Evolutionary conservation across 345 rosid genomes (phyloP), one percentile per base, ranked within the genome.

Genomic region (Mallotus nudiflorus): DNA sequence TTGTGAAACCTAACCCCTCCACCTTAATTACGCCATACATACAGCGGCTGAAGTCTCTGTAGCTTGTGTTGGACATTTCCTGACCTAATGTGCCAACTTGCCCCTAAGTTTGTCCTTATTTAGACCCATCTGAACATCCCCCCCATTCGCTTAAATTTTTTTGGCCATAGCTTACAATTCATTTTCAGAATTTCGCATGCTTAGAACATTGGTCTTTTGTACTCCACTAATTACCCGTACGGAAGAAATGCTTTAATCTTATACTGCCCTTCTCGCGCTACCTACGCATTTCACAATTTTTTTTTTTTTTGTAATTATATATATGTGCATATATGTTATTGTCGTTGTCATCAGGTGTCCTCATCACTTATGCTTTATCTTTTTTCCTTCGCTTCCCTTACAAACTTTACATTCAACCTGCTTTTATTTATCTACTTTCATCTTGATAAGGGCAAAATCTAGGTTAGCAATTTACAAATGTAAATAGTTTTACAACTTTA

Each of bases 221-320:
- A 15, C 69, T 66, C n/a, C n/a, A n/a, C n/a, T n/a, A n/a, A n/a
- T n/a, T 73, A 40, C 78, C 80, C 59, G 60, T 42, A 79, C 83
- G 77, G 56, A 73, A 79, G 13, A 62, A 75, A 42, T 69, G 69
- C 72, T n/a, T n/a, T 72, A 59, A 66, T 60, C 69, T 67, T 69
- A 27, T 48, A n/a, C n/a, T 3, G 1, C 18, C n/a, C 66, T 48
- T 8, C 72, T 39, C 9, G 42, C 4, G 42, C 46, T 42, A 3
- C 2, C 46, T 42, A 42, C 4, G 46, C 6, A 42, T 42, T 42
- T 42, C 46, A 42, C 14, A 42, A 42, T 9, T 9, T 39, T 39
- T 39, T 39, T 39, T 39, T 39, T 39, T 39, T 39, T 73, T 59
- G 64, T 46, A 66, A 74, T 37, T 22, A 65, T 62, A n/a, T n/a